Percentiles rank a stretch among this genome's conserved stretches.
Conservation (phyloP, 2,329 filamentous ascomycete genomes). For the Sporothrix protearum region DNA sequence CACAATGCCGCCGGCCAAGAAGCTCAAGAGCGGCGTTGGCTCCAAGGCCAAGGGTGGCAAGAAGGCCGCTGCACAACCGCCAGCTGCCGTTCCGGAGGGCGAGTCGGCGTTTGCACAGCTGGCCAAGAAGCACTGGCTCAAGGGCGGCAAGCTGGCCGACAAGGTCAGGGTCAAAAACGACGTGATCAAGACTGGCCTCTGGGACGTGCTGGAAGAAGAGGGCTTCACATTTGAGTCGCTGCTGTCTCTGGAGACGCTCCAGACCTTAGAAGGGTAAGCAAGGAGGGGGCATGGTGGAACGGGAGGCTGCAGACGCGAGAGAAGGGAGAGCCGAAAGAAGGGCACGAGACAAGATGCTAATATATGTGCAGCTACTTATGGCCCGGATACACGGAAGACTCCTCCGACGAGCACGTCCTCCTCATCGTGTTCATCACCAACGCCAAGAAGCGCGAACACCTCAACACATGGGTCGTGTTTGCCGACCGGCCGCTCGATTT, state of each 20-base stretch:
- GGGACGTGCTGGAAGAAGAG: constrained; percentile 81
- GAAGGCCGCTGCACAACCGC: constrained; percentile 52
- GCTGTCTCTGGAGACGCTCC: constrained; percentile 80
- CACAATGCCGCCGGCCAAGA: constrained; percentile 57
- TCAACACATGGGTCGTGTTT: constrained; percentile 86
- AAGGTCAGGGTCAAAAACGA: constrained; percentile 77
- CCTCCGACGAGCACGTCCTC: constrained; percentile 88
- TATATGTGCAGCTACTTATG: constrained; percentile 72
- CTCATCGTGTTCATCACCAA: constrained; percentile 82
- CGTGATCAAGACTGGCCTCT: constrained; percentile 80
- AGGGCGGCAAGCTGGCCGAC: constrained; percentile 54
- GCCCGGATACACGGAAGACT: constrained; percentile 85
- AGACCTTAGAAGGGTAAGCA: constrained; percentile 74
- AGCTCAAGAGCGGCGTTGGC: constrained; percentile 51
- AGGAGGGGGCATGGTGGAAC: not conserved
- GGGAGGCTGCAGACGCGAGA: not conserved
- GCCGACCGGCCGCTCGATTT: constrained; percentile 74
- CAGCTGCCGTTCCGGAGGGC: constrained; percentile 65
- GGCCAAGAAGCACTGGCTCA: constrained; percentile 82
- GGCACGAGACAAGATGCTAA: not conserved
- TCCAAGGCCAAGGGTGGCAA: constrained; percentile 41
- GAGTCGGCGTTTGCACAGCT: constrained; percentile 71
- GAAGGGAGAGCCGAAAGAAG: not conserved
- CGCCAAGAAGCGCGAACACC: constrained; percentile 79
- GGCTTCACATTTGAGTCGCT: constrained; percentile 74